A percentile compares a stretch with the other conserved stretches of the same genome.
These are phyloP conservation scores for Delphinella strobiligena DNA, from an alignment of 2,329 filamentous ascomycete genomes.

Conservation along the genomic window DNA sequence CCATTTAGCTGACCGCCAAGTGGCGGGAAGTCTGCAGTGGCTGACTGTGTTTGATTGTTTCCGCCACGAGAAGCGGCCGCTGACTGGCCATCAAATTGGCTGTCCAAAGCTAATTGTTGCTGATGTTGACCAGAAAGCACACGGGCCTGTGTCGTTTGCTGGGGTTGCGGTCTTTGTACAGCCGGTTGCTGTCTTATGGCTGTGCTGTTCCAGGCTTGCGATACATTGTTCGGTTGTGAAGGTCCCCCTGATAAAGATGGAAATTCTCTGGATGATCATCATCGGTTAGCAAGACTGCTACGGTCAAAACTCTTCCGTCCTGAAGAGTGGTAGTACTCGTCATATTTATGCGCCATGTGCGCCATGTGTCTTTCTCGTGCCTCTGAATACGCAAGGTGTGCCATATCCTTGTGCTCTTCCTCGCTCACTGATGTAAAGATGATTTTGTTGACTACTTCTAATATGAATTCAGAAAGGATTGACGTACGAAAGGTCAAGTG, in stretches of 20 bases:
- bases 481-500: constrained; percentile 13
- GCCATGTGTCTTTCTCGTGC: not conserved
- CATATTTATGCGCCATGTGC: not conserved
- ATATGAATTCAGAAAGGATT: too few relatives aligned
- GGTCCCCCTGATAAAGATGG: constrained; percentile 47
- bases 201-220: constrained; percentile 45
- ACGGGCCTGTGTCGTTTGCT: constrained; percentile 17
- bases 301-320: not conserved
- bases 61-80: constrained; percentile 40
- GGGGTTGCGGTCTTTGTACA: constrained; percentile 13
- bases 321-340: not conserved
- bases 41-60: constrained; percentile 37
- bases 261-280: constrained; percentile 41
- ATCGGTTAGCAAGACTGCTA: constrained; percentile 11
- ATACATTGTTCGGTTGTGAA: constrained; percentile 39
- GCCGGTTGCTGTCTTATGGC: constrained; percentile 32
- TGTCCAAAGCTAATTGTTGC: constrained; percentile 22
- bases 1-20: constrained; percentile 39
- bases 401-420: too few relatives aligned
- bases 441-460: too few relatives aligned
- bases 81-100: constrained; percentile 44
- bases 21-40: constrained; percentile 50
- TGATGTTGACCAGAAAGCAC: constrained; percentile 24
- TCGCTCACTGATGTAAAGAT: too few relatives aligned
- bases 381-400: not conserved